Base-by-base conservation (phyloP, 139 green algal genomes). In the Chlorella vulgaris region DNA sequence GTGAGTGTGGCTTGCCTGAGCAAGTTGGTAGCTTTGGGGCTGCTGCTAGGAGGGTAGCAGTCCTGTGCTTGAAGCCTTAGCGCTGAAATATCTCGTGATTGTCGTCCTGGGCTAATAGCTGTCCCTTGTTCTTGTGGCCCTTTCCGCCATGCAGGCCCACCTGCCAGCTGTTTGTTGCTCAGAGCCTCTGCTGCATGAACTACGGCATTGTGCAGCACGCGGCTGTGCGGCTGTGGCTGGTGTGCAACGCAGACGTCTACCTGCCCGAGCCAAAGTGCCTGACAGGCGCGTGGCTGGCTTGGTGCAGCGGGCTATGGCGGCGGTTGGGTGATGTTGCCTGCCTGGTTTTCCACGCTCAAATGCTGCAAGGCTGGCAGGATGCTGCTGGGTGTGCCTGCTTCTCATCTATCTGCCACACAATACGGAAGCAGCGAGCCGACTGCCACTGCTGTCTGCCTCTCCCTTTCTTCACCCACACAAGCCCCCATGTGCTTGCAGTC, bases 201-300 rank as follows among this genome's bases (percentile, higher is more conserved):
- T 68, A 26, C 29, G 61, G 61, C 61, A 68, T 68, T 38, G 61
- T 68, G 61, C 61, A 68, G 61, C 61, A 68, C 61, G 61, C 61
- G 5, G 31, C 15, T 29, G 61, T 68, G 29, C 61, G 61, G 7
- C 61, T 68, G 35, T 61, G 40, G 42, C 28, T 76, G 40, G 40
- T 76, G 2, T 60, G 42, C 69, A 61, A 29, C 69, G 69, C 69
- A 5, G 68, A 75, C 69, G 29, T 76, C 29, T 61, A 42, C 42
- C 29, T 62, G 42, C 69, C 42, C 8, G 69, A 60, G 26, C 42
- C 69, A 7, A 60, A 40, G 28, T 76, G 69, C 42, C 67, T 74
- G 24, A 74, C 67, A 4, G 39, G 67, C 51, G 67, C 13, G 47
- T 55, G 47, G 47, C 13, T 55, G 10, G 47, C 47, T 10, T 55